Conservation (phyloP, 2,329 filamentous ascomycete genomes). For the Penicillium sp. region DNA sequence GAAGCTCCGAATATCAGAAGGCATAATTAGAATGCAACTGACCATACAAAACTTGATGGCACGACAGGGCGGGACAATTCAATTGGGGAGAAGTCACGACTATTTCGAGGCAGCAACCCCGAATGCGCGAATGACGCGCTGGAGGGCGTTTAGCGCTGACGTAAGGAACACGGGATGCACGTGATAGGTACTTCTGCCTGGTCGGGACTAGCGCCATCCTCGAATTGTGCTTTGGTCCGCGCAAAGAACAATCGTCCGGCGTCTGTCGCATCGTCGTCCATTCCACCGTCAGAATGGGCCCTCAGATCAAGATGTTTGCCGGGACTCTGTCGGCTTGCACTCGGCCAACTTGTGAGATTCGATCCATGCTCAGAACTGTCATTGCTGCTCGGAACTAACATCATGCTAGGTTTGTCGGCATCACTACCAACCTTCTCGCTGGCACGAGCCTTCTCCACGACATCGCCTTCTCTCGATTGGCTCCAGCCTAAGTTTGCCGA, state of each 20-base stretch:
- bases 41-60: background rate
- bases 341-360: slow-evolving; percentile 32
- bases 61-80: background rate
- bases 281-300: slow-evolving; percentile 28
- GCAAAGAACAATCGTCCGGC: background rate
- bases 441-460: slow-evolving; percentile 66
- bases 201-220: slow-evolving; percentile 11
- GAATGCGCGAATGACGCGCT: slow-evolving; percentile 11
- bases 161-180: slow-evolving; percentile 21
- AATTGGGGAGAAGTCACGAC: background rate
- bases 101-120: slow-evolving; percentile 1
- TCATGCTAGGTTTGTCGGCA: slow-evolving; percentile 24
- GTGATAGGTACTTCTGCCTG: slow-evolving; percentile 20
- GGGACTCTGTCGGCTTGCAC: slow-evolving; percentile 33
- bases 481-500: slow-evolving; percentile 74
- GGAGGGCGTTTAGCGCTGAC: slow-evolving; percentile 28
- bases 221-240: too few species aligned
- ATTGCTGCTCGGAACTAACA: too few species aligned
- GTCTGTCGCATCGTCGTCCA: slow-evolving; percentile 8
- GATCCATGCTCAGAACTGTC: background rate
- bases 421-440: slow-evolving; percentile 34
- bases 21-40: slow-evolving; percentile 51
- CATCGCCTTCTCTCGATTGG: slow-evolving; percentile 61
- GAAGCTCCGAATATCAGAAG: slow-evolving; percentile 81
- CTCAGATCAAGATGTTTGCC: slow-evolving; percentile 33